Percentiles rank a stretch among this genome's conserved stretches.
Conservation (phyloP, 73 alveolate species). For the Uronychia binucleata region DNA sequence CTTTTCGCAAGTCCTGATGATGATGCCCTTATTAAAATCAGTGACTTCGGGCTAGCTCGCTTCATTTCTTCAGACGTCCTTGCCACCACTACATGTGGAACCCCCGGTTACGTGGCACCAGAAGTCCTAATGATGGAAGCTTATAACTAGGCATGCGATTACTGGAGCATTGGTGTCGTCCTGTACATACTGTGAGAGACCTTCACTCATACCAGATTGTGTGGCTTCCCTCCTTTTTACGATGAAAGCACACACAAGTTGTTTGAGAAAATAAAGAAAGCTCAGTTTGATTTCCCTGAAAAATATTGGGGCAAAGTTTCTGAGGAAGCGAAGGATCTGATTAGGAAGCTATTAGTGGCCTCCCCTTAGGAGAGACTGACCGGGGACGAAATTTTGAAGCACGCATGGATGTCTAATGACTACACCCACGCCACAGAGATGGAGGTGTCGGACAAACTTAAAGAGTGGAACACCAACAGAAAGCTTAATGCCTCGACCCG, state of each 20-base stretch:
- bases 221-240: slow-evolving; percentile 93
- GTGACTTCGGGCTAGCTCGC: slow-evolving; percentile 80
- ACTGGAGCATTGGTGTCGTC: slow-evolving; percentile 83
- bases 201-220: slow-evolving; percentile 34
- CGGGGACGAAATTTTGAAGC: slow-evolving; percentile 81
- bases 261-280: slow-evolving; percentile 74
- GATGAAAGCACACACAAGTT: slow-evolving; percentile 82
- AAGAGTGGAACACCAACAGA: slow-evolving; percentile 75
- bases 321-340: slow-evolving; percentile 86
- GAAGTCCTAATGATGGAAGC: slow-evolving; percentile 74
- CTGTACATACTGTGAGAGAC: slow-evolving; percentile 65
- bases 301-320: slow-evolving; percentile 89
- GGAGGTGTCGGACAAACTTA: slow-evolving; percentile 61
- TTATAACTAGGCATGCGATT: slow-evolving; percentile 74
- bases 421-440: slow-evolving; percentile 71
- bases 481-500: slow-evolving; percentile 46
- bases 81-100: slow-evolving; percentile 92
- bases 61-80: slow-evolving; percentile 83
- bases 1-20: slow-evolving; percentile 76
- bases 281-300: slow-evolving; percentile 80
- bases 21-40: slow-evolving; percentile 75
- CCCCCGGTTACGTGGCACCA: slow-evolving; percentile 90
- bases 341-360: slow-evolving; percentile 63
- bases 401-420: slow-evolving; percentile 85
- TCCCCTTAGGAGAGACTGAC: slow-evolving; percentile 75